phyloP scores from a whole-genome alignment of 495 filamentous ascomycete species.

The Penicillium dipodomyicola region DNA sequence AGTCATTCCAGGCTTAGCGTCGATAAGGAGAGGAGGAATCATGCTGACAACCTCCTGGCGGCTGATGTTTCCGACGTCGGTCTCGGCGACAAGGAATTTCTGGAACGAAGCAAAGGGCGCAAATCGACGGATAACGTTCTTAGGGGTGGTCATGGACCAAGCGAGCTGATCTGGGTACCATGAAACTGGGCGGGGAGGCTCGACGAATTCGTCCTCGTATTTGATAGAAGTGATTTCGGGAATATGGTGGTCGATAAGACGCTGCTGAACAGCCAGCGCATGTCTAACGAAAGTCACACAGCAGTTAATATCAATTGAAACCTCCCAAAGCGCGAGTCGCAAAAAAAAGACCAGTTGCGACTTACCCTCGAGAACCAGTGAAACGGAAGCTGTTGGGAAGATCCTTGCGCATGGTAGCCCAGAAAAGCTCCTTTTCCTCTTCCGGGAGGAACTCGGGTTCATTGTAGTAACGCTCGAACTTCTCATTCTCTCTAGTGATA shows the following conservation, averaged over 20 bases:
- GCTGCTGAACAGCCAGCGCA: slow-evolving; percentile 80
- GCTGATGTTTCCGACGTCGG: slow-evolving; percentile 93
- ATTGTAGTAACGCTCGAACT: slow-evolving; percentile 82
- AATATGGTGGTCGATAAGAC: slow-evolving; percentile 81
- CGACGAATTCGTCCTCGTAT: slow-evolving; percentile 75
- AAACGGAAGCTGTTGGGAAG: slow-evolving; percentile 96
- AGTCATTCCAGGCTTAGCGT: slow-evolving; percentile 83
- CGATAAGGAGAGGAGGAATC: slow-evolving; percentile 95
- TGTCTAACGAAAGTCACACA: slow-evolving; percentile 49
- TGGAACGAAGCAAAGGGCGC: slow-evolving; percentile 92
- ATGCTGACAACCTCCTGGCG: slow-evolving; percentile 97
- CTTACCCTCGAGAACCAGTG: slow-evolving; percentile 81
- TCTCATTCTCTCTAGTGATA: slow-evolving; percentile 67
- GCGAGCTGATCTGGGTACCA: slow-evolving; percentile 95
- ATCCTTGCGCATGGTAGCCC: slow-evolving; percentile 73
- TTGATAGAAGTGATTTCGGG: slow-evolving; percentile 81
- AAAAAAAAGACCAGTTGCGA: slow-evolving; percentile 10
- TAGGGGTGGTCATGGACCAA: slow-evolving; percentile 95
- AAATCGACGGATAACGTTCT: slow-evolving; percentile 87
- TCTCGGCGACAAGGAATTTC: slow-evolving; percentile 97
- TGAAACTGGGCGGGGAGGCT: slow-evolving; percentile 72
- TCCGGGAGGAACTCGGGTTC: slow-evolving; percentile 66
- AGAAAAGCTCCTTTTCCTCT: slow-evolving; percentile 74
- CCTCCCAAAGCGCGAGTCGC: slow-evolving; percentile 1
- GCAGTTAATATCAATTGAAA: slow-evolving; percentile 13